Conservation (phyloP, 768 basidiomycete species). For the Lactifluus pinguis region DNA sequence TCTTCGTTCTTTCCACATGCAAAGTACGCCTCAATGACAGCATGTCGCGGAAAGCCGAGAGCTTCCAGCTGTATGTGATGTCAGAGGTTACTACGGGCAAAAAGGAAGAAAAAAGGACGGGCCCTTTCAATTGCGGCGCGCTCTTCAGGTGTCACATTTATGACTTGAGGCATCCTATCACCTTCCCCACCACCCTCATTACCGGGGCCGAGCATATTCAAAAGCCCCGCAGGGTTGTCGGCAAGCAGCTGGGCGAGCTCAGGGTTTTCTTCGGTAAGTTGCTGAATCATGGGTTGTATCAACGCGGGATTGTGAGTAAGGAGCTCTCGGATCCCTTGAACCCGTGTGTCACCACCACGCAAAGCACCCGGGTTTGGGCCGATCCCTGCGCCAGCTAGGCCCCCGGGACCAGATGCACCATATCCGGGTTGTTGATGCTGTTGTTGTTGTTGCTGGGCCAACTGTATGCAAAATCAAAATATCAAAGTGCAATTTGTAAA, state of each 20-base stretch:
- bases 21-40: conserved; percentile 84
- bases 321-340: conserved; percentile 64
- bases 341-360: conserved; percentile 50
- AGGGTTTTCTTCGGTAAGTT: conserved; percentile 69
- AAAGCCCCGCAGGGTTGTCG: conserved; percentile 61
- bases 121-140: conserved; percentile 83
- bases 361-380: conserved; percentile 43
- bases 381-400: conserved; percentile 28
- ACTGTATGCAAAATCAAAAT: conserved; percentile 30
- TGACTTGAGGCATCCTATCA: conserved; percentile 36
- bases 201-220: conserved; percentile 48
- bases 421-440: conserved; percentile 31
- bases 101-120: conserved; percentile 27
- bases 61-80: conserved; percentile 53
- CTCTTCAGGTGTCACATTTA: conserved; percentile 83
- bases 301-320: conserved; percentile 69
- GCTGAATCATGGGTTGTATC: conserved; percentile 75
- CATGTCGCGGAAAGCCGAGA: conserved; percentile 78
- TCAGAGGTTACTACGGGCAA: not conserved
- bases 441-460: conserved; percentile 65
- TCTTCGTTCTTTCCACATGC: conserved; percentile 97
- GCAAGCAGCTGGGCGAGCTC: conserved; percentile 59
- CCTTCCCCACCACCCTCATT: conserved; percentile 34
- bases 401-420: conserved; percentile 23
- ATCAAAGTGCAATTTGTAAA: not conserved